Evolutionary conservation across 257 asterid genomes (phyloP).

Genomic region (Solanum virginianum): DNA sequence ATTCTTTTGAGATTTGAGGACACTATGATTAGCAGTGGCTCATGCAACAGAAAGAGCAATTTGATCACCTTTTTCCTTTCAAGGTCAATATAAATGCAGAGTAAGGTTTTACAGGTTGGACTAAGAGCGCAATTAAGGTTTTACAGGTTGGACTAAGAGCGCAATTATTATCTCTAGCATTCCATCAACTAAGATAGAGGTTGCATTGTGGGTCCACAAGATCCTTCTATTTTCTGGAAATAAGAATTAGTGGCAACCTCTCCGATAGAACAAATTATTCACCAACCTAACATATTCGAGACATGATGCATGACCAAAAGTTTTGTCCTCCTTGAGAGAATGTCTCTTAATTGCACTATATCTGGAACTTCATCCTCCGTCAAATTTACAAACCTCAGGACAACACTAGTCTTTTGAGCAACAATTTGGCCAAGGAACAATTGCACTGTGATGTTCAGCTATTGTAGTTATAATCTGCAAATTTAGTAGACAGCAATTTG

Average conservation of each 20-base stretch:
- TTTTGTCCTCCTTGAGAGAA: conserved; percentile 54
- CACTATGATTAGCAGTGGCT: not conserved
- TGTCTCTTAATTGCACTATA: conserved; percentile 39
- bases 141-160: not conserved
- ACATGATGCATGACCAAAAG: conserved; percentile 73
- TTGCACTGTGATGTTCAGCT: conserved; percentile 96
- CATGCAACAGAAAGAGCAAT: not conserved
- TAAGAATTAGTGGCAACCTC: not conserved
- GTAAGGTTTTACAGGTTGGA: not conserved
- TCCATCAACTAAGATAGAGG: not conserved
- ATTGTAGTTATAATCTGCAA: conserved; percentile 67
- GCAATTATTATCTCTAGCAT: not conserved
- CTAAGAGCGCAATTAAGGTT: not conserved
- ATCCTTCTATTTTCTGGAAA: not conserved
- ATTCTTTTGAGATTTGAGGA: not conserved
- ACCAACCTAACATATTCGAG: conserved; percentile 82
- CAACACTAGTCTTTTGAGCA: conserved; percentile 96
- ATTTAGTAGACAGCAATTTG: not conserved
- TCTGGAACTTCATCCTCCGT: conserved; percentile 80
- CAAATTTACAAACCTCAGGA: conserved; percentile 53
- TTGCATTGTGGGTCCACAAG: not conserved
- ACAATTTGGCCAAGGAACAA: conserved; percentile 98
- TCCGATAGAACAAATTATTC: not conserved
- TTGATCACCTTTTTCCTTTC: not conserved
- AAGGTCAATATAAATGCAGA: not conserved